Percentiles rank a stretch among this genome's conserved stretches.
Conservation (phyloP, 2,329 filamentous ascomycete species). For the Leptographium wingfieldii region DNA sequence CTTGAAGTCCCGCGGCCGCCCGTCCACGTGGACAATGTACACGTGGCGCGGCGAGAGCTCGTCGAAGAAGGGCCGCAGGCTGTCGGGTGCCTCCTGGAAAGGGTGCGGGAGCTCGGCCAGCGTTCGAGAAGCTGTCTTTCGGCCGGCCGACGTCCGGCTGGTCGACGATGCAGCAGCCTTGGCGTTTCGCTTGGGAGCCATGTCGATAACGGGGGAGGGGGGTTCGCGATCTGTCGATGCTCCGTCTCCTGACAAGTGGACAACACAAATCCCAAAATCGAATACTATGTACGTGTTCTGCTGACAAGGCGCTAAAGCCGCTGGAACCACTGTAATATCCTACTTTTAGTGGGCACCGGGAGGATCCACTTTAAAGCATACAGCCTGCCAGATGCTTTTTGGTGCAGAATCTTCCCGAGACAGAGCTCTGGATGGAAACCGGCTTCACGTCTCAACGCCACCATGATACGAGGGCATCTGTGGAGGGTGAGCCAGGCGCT, state of each 20-base stretch:
- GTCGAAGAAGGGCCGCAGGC: slow-evolving; percentile 52
- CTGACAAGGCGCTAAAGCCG: neutral
- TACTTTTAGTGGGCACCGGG: neutral
- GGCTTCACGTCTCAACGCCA: neutral
- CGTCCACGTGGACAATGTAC: slow-evolving; percentile 78
- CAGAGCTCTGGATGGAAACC: neutral
- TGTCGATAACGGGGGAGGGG: neutral
- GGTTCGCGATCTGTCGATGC: neutral
- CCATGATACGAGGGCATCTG: slow-evolving; percentile 8
- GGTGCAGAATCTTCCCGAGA: neutral
- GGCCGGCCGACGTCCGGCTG: neutral
- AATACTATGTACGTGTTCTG: too few relatives aligned
- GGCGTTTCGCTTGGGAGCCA: slow-evolving; percentile 8
- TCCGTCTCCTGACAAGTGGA: neutral
- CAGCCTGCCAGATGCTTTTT: too few relatives aligned
- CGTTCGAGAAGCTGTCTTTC: neutral
- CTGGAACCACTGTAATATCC: neutral
- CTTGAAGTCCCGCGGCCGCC: slow-evolving; percentile 57
- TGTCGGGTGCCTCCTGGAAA: slow-evolving; percentile 53
- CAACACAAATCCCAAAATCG: too few relatives aligned
- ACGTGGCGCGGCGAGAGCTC: slow-evolving; percentile 56
- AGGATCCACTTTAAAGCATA: neutral
- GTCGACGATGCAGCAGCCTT: slow-evolving; percentile 13
- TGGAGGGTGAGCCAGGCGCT: slow-evolving; percentile 2
- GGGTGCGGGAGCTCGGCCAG: slow-evolving; percentile 39